Base-by-base conservation (phyloP, 2,329 filamentous ascomycete genomes). In the Hymenoscyphus repandus region DNA sequence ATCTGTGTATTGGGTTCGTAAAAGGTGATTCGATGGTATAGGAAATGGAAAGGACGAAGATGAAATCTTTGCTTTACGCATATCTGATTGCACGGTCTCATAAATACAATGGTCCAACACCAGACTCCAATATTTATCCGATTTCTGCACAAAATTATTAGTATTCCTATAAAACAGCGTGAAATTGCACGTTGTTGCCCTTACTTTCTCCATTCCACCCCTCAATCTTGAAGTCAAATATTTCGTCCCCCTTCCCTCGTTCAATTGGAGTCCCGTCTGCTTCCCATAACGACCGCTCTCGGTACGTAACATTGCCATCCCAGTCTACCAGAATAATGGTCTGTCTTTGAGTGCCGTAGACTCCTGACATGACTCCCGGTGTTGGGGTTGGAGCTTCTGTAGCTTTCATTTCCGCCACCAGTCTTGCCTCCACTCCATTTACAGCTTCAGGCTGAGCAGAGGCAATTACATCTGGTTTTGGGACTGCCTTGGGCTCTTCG, bases 281-380 rank as follows among this genome's bases (percentile, higher is more conserved):
- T 61, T 85, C 80, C 72, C 74, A 85, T 38, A 85, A 66, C 4
- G 80, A 76, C 33, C 82, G 70, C 67, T 85, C 82, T 30, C 72
- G 72, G 59, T 78, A 82, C 0, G 74, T 77, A 15, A 82, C 78
- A 33, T 79, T 79, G 2, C 82, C 82, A 2, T 83, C 72, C 77
- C 78, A 82, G 58, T 83, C 80, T 6, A 85, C 76, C 40, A 84
- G 66, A 12, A 85, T 66, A 12, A 84, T 69, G 0, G 81, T 85
- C 68, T 85, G 82, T 34, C 82, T 69, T 66, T 85, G 82, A 5
- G 82, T 85, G 3, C 82, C 82, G 58, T 85, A 85, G 56, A 82
- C 69, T 1, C 82, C 82, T 5, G 74, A 78, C 62, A 78, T 76
- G 57, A 80, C 82, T 1, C 72, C 51, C 66, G 31, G 62, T 13